These are phyloP conservation scores for Ascochyta rabiei DNA, from an alignment of 2,329 filamentous ascomycete species.

Conservation along the genomic window DNA sequence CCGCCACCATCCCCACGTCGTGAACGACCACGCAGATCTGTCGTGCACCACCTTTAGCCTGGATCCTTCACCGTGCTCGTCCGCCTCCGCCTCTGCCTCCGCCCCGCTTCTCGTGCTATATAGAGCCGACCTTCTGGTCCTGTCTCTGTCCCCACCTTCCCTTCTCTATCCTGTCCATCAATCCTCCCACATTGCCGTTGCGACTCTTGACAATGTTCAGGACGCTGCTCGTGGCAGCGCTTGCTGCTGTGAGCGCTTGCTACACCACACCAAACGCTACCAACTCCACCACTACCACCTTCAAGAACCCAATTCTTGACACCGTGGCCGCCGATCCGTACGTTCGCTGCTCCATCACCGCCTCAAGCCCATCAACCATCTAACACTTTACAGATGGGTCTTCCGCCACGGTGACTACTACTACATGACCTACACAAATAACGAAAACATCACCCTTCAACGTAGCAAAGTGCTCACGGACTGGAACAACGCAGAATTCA, in stretches of 20 bases:
- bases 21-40: conserved; percentile 12
- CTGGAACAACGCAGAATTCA: conserved; percentile 53
- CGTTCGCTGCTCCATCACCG: conserved; percentile 10
- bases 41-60: conserved; percentile 4
- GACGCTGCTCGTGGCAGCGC: conserved; percentile 23
- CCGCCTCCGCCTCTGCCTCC: neutral
- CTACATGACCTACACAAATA: conserved; percentile 55
- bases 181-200: neutral
- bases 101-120: conserved; percentile 9
- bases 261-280: conserved; percentile 18
- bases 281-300: conserved; percentile 45
- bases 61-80: conserved; percentile 3
- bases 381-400: conserved; percentile 46
- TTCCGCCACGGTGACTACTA: conserved; percentile 51
- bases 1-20: conserved; percentile 1
- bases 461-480: conserved; percentile 51
- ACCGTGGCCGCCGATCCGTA: conserved; percentile 53
- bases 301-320: conserved; percentile 53
- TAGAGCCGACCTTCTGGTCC: neutral
- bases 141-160: neutral
- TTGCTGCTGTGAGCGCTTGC: conserved; percentile 25
- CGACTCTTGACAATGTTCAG: conserved; percentile 24
- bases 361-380: neutral
- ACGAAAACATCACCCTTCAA: conserved; percentile 52
- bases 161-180: neutral